Evolutionary conservation across 2,329 filamentous ascomycete species (phyloP), one percentile per base, ranked within the genome.

Genomic region (Fusarium virguliforme): DNA sequence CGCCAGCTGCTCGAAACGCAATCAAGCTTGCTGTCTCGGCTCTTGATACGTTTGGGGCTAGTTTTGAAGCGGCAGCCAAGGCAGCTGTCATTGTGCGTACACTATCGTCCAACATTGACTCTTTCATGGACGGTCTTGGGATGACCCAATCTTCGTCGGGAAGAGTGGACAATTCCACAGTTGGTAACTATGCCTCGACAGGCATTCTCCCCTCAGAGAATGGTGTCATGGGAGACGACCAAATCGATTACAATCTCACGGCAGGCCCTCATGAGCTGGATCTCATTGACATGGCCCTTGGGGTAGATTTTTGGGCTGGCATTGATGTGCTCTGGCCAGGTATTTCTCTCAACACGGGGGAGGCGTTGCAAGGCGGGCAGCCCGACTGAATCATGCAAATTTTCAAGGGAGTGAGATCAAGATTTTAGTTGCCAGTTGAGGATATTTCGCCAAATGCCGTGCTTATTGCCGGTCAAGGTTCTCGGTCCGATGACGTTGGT

Each of bases 211-310:
- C 26, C 43, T 48, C 24, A 9, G 28, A 24, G 12, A 15, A 48
- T 18, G 8, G 3, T 10, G 12, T 48, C 13, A 6, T 5, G 9
- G 26, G 26, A 7, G 15, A 3, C 26, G 10, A 8, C 26, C 15
- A 30, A 4, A 48, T 48, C 24, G 28, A 48, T 12, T 6, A 8
- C 24, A 48, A 30, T 6, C 6, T 15, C 3, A 28, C 43, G 6
- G 28, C 15, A 7, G 43, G 28, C 3, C n/a, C n/a, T n/a, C n/a
- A n/a, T n/a, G n/a, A n/a, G n/a, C 24, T 54, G 32, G 50, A 54
- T 37, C 50, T 54, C 10, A 24, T 54, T 12, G 50, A 54, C 12
- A 54, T 54, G 50, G 50, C 50, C 7, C 32, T 54, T 7, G 50
- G 34, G 8, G 50, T 54, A 10, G 50, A 54, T n/a, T 54, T 54